Base-by-base conservation (phyloP, 176 grass and related monocot species). In the Microstegium vimineum region DNA sequence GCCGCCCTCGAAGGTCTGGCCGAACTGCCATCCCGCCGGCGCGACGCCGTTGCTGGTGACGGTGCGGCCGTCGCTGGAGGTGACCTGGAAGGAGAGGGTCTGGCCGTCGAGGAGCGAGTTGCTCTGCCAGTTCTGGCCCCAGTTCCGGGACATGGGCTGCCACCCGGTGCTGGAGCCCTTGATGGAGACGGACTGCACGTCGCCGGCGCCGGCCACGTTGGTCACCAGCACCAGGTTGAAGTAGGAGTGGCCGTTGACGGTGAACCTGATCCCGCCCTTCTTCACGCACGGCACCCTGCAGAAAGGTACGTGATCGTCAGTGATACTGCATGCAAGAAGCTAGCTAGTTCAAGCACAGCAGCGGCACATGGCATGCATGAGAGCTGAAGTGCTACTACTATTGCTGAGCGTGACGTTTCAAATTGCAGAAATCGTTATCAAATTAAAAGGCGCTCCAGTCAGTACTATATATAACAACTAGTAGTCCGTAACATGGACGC, bases 71-170 rank as follows among this genome's bases (percentile, higher is more conserved):
- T 96, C 90, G 83, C 90, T 96, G 72, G 86, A 15, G 60, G 90
- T 85, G 63, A 90, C 85, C 72, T 87, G 84, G 90, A 96, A 96
- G 69, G 94, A 97, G 35, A 97, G 87, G 85, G 67, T 82, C 72
- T 97, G 94, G 12, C 94, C 82, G 37, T 94, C 84, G 22, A 97
- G 89, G 38, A 92, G n/a, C 5, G 87, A 66, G 87, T 97, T 97
- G 89, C 94, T 97, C 90, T 97, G 94, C 94, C 94, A 97, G 83
- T 97, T 97, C 83, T 97, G 94, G 17, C 94, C 94, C 94, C 91
- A 97, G 81, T 97, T 97, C 3, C 94, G 77, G 0, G 94, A 89
- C 94, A 97, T 97, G 41, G 91, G 64, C 82, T 93, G 94, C 94
- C 94, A 97, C 15, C 84, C 90, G 1, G 74, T 84, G 66, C 52